phyloP scores from a whole-genome alignment of 116 monocot species.

The Cymodocea nodosa region DNA sequence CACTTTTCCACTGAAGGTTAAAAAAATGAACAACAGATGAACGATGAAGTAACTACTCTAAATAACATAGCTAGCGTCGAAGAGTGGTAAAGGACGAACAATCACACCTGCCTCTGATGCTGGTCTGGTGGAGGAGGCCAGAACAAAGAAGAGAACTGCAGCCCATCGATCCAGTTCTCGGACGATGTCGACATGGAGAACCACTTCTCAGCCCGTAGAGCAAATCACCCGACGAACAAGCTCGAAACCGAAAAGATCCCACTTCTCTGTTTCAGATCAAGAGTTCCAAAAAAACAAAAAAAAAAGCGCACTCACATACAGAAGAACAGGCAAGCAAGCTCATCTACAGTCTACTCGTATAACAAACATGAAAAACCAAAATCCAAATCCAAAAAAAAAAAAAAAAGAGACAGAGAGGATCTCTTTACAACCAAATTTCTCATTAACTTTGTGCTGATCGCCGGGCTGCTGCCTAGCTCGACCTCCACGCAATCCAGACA shows the following conservation, averaged over 20 bases:
- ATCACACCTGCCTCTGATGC: constrained; percentile 64
- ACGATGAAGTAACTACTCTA: neutral
- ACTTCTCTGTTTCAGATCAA: constrained; percentile 12
- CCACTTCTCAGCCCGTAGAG: neutral
- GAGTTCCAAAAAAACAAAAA: constrained; percentile 2
- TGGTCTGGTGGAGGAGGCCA: constrained; percentile 85
- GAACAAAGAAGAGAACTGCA: constrained; percentile 72
- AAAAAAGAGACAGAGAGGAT: neutral
- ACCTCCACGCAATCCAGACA: constrained; percentile 1
- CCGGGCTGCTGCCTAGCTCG: neutral
- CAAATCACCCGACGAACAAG: neutral
- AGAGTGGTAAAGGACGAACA: neutral
- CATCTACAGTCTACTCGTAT: neutral
- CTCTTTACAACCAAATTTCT: neutral
- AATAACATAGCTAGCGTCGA: neutral
- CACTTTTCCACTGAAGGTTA: too few relatives aligned
- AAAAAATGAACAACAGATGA: too few relatives aligned
- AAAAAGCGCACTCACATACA: neutral
- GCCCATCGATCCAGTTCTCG: constrained; percentile 87
- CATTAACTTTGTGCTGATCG: neutral
- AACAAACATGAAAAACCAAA: neutral
- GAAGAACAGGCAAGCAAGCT: neutral
- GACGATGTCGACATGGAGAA: constrained; percentile 15
- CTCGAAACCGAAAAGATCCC: neutral
- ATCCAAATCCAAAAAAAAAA: neutral